phyloP scores from a whole-genome alignment of 1,284 basidiomycete species.

The Pterulicium gracile region DNA sequence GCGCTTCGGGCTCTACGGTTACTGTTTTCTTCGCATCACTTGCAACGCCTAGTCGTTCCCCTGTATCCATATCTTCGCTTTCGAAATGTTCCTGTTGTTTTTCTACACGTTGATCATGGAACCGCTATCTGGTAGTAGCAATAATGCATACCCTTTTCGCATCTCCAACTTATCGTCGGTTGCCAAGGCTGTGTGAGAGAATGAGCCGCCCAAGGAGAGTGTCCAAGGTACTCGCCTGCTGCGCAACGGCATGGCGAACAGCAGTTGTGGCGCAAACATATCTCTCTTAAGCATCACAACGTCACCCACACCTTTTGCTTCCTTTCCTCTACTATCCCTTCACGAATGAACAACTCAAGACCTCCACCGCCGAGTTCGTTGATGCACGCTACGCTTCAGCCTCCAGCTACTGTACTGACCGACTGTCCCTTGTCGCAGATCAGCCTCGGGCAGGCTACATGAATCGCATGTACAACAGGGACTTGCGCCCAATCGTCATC shows the following conservation, averaged over 20 bases:
- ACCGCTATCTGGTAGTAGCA: too few relatives aligned
- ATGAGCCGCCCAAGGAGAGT: too few relatives aligned
- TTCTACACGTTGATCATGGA: too few relatives aligned
- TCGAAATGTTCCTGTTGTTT: neutral
- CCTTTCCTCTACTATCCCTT: neutral
- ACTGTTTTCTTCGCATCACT: neutral
- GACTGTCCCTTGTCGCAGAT: neutral
- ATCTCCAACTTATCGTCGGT: too few relatives aligned
- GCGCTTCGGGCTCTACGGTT: neutral
- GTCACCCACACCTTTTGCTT: neutral
- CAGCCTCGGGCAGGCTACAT: neutral
- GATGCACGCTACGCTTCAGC: neutral
- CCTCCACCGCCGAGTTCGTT: neutral
- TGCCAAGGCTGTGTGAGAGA: too few relatives aligned
- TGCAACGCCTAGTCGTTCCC: neutral
- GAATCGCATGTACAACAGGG: neutral
- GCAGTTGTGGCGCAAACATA: neutral
- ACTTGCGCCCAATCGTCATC: conserved; percentile 1
- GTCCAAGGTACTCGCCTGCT: too few relatives aligned
- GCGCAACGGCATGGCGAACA: too few relatives aligned
- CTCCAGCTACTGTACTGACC: neutral
- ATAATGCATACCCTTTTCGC: too few relatives aligned
- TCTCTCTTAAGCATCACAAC: too few relatives aligned
- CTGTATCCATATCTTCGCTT: conserved; percentile 2
- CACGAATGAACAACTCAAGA: neutral